Percentiles rank a stretch among this genome's conserved stretches.
These are phyloP conservation scores for Alternaria infectoria DNA, from an alignment of 2,329 filamentous ascomycete genomes.

Conservation along the genomic window DNA sequence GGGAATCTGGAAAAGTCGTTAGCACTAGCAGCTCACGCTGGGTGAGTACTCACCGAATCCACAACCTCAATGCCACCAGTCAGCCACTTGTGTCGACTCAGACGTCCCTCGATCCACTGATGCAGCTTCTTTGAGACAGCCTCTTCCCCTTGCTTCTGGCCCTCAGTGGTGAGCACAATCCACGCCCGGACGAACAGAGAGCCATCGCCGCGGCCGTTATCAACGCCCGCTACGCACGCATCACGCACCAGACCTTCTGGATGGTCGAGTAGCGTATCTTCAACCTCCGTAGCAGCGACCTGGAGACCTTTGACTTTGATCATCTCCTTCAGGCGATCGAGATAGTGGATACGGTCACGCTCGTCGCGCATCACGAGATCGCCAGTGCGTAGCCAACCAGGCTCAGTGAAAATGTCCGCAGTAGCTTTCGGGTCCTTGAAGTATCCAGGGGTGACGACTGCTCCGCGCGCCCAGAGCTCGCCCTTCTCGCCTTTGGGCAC, in stretches of 20 bases:
- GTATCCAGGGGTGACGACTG: conserved; percentile 41
- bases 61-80: conserved; percentile 39
- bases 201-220: conserved; percentile 37
- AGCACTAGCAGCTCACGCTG: background rate
- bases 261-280: conserved; percentile 54
- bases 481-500: conserved; percentile 33
- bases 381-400: conserved; percentile 37
- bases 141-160: conserved; percentile 18
- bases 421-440: conserved; percentile 39
- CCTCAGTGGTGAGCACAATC: conserved; percentile 33
- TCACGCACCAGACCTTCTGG: conserved; percentile 36
- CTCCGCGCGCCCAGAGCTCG: conserved; percentile 35
- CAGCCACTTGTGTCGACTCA: conserved; percentile 41
- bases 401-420: conserved; percentile 35
- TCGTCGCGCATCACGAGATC: conserved; percentile 38
- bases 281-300: conserved; percentile 58
- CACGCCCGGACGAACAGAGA: conserved; percentile 39
- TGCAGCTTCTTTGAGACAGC: conserved; percentile 26
- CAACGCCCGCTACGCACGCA: conserved; percentile 42
- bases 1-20: conserved; percentile 26
- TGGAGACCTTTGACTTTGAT: conserved; percentile 59
- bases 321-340: conserved; percentile 52
- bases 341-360: conserved; percentile 30
- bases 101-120: conserved; percentile 26
- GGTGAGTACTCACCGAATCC: conserved; percentile 26